Percentiles rank a stretch among this genome's conserved stretches.
Conservation (phyloP, 106 monocot species). For the Iris macrosiphon region DNA sequence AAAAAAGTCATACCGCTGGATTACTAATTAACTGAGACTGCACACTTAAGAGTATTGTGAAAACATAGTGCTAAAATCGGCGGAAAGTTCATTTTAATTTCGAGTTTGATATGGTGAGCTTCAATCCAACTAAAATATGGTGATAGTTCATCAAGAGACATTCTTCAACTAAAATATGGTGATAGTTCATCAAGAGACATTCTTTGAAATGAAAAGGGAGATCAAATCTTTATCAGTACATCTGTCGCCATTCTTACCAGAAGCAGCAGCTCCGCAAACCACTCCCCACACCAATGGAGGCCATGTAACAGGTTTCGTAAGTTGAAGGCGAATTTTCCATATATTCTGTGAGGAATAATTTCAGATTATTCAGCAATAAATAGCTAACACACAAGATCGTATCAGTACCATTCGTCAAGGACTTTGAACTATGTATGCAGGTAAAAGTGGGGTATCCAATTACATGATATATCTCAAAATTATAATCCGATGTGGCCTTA, state of each 20-base stretch:
- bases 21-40: too few relatives aligned
- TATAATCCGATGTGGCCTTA: too few relatives aligned
- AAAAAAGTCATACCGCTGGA: too few relatives aligned
- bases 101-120: too few relatives aligned
- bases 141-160: background rate
- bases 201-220: background rate
- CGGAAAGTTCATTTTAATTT: too few relatives aligned
- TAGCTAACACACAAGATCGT: background rate
- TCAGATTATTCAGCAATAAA: background rate
- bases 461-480: background rate
- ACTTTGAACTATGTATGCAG: background rate
- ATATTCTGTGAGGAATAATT: constrained; percentile 40
- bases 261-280: constrained; percentile 93
- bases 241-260: constrained; percentile 35
- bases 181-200: background rate
- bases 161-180: too few relatives aligned
- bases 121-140: too few relatives aligned
- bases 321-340: constrained; percentile 97
- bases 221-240: background rate
- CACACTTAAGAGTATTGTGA: too few relatives aligned
- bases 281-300: constrained; percentile 96
- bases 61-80: too few relatives aligned
- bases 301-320: constrained; percentile 94
- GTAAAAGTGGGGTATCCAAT: background rate
- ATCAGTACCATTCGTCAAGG: background rate